Base-by-base conservation (phyloP, 1,284 basidiomycete species). In the Tremellales sp. region DNA sequence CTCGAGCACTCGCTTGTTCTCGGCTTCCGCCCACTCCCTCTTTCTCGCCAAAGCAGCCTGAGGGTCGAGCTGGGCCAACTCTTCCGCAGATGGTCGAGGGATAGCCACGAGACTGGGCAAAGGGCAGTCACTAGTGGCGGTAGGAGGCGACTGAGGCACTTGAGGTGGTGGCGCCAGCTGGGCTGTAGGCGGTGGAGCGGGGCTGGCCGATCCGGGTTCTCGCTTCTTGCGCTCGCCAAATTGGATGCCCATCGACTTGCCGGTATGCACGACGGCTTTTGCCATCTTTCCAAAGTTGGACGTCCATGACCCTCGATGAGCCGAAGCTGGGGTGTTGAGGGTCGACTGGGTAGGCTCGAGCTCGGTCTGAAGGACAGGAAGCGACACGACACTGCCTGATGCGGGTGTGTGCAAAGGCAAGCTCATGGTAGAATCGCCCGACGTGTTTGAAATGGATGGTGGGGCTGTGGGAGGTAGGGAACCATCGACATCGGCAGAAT, bases 261-360 rank as follows among this genome's bases (percentile, higher is more conserved):
- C 60, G 11, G 58, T 59, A 25, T 56, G 50, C 13, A 64, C 62
- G 2, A 67, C 57, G 2, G 64, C 69, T 48, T 66, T 66, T 19
- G 67, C 67, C 53, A 72, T 58, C 48, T 69, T 69, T 21, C 66
- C 63, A 44, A 70, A 58, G 27, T 61, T 57, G 12, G 60, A 59
- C 5, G 63, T 63, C 69, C 69, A 71, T 27, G 64, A 64, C 6
- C 57, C 46, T n/a, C n/a, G n/a, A n/a, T 56, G 51, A 22, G 58
- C 51, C 6, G 45, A 37, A 19, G 36, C 46, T 2, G 35, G 43
- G 11, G 22, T 23, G 12, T 3, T 35, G 33, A 36, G 13, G 33
- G 4, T 36, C 33, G 33, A 36, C 33, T 17, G 6, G 33, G n/a
- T n/a, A n/a, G n/a, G n/a, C n/a, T n/a, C n/a, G n/a, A n/a, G n/a